These are phyloP conservation scores for Dichotomocladium elegans DNA, from an alignment of 371 early-diverging fungal genomes.

Conservation along the genomic window DNA sequence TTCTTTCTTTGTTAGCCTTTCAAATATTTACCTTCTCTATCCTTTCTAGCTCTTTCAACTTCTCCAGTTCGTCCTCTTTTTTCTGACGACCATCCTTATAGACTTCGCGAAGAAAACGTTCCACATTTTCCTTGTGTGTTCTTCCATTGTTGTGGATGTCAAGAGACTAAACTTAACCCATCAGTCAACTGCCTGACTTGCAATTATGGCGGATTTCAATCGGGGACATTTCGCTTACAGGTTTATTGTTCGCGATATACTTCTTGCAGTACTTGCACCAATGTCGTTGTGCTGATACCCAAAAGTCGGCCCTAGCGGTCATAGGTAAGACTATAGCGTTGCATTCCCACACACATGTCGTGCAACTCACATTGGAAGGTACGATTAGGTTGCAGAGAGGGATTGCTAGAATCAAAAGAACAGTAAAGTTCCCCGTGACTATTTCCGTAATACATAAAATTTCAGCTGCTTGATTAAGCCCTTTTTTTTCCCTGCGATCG, in stretches of 20 bases:
- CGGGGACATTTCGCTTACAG: constrained; percentile 42
- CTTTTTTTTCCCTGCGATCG: too few relatives aligned
- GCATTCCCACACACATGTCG: too few relatives aligned
- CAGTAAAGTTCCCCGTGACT: too few relatives aligned
- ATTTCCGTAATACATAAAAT: too few relatives aligned
- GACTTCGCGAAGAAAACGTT: constrained; percentile 61
- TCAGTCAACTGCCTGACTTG: not conserved
- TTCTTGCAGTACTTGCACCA: constrained; percentile 78
- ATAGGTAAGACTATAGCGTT: too few relatives aligned
- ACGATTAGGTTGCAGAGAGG: too few relatives aligned
- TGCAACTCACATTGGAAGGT: too few relatives aligned
- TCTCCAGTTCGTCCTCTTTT: constrained; percentile 45
- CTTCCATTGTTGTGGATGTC: constrained; percentile 62
- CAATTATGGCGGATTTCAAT: too few relatives aligned
- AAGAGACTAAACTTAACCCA: constrained; percentile 17
- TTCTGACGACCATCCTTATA: constrained; percentile 57
- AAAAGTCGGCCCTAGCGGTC: constrained; percentile 70
- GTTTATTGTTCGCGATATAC: constrained; percentile 70
- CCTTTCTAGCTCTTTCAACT: constrained; percentile 52
- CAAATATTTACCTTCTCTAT: constrained; percentile 57
- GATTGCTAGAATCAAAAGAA: too few relatives aligned
- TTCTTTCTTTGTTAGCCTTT: not conserved
- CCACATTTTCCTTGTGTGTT: constrained; percentile 69
- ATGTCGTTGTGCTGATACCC: constrained; percentile 69
- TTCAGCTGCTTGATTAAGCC: too few relatives aligned